Evolutionary conservation across 1,284 basidiomycete species (phyloP).

Genomic region (Crucibulum parvulum): DNA sequence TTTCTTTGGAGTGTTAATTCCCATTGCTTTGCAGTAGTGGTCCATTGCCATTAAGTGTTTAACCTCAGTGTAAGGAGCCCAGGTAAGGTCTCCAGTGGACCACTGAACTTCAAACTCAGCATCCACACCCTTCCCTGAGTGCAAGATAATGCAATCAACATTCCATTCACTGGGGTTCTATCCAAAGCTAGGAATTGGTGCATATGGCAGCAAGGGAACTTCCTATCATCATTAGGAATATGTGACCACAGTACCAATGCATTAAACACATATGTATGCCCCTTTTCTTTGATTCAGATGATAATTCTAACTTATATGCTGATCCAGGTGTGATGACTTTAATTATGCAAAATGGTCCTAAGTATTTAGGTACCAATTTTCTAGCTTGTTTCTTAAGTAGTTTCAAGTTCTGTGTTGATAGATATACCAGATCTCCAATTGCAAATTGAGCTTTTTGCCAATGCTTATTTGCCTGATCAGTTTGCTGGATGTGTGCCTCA

Average conservation of each 20-base stretch:
- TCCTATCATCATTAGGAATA: constrained; percentile 28
- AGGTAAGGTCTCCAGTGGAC: no score
- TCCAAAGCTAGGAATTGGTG: constrained; percentile 18
- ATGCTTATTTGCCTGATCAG: constrained; percentile 9
- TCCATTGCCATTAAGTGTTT: no score
- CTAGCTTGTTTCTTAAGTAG: background rate
- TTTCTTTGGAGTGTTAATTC: no score
- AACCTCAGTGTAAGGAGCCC: no score
- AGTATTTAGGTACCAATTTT: background rate
- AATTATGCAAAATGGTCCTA: background rate
- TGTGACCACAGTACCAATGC: constrained; percentile 17
- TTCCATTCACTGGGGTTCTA: constrained; percentile 23
- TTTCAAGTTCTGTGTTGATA: no score
- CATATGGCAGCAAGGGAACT: constrained; percentile 24
- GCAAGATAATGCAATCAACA: constrained; percentile 11
- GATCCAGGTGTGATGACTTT: background rate
- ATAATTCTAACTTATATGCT: no score
- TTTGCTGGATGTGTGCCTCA: constrained; percentile 32
- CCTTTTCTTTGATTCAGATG: no score
- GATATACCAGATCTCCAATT: background rate
- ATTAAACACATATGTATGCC: no score
- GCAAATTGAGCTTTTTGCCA: background rate
- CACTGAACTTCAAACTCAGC: no score
- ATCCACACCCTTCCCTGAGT: background rate
- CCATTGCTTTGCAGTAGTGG: no score